Evolutionary conservation across 2,329 filamentous ascomycete genomes (phyloP).

Genomic region (Lasiodiplodia gonubiensis): DNA sequence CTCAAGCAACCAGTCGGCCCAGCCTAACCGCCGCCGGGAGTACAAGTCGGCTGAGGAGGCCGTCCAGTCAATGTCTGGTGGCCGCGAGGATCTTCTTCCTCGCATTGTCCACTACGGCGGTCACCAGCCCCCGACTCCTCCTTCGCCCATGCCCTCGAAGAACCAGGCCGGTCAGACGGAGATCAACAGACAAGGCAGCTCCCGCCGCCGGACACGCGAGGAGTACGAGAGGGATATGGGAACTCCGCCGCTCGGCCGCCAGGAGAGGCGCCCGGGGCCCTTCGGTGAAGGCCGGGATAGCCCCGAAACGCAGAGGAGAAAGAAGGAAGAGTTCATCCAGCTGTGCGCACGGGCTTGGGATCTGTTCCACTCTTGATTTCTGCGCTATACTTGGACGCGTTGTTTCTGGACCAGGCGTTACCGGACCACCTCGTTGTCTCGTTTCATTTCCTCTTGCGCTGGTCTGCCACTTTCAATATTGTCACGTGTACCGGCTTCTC

Average conservation of each 20-base stretch:
- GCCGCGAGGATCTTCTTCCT: conserved; percentile 88
- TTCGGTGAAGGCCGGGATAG: conserved; percentile 84
- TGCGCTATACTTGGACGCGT: neutral
- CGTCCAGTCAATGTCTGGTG: conserved; percentile 85
- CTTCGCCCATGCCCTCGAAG: conserved; percentile 70
- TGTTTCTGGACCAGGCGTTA: conserved; percentile 18
- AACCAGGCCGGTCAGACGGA: conserved; percentile 33
- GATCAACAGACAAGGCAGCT: conserved; percentile 60
- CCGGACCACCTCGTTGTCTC: neutral
- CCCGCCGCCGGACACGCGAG: conserved; percentile 77
- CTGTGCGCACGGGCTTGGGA: conserved; percentile 94
- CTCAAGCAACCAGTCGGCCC: conserved; percentile 51
- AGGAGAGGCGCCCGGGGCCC: conserved; percentile 59
- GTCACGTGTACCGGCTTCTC: conserved; percentile 10
- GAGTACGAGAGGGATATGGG: conserved; percentile 91
- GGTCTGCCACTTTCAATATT: conserved; percentile 20
- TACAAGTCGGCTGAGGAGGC: conserved; percentile 97
- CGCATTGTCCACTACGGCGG: conserved; percentile 95
- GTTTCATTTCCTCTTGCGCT: neutral
- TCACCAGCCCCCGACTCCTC: conserved; percentile 90
- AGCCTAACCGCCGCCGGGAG: conserved; percentile 71
- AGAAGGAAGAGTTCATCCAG: conserved; percentile 90
- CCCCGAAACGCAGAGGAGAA: conserved; percentile 79
- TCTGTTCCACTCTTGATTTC: conserved; percentile 82
- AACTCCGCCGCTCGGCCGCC: conserved; percentile 79